phyloP scores from a whole-genome alignment of 257 asterid species.

The Nicotiana tabacum region DNA sequence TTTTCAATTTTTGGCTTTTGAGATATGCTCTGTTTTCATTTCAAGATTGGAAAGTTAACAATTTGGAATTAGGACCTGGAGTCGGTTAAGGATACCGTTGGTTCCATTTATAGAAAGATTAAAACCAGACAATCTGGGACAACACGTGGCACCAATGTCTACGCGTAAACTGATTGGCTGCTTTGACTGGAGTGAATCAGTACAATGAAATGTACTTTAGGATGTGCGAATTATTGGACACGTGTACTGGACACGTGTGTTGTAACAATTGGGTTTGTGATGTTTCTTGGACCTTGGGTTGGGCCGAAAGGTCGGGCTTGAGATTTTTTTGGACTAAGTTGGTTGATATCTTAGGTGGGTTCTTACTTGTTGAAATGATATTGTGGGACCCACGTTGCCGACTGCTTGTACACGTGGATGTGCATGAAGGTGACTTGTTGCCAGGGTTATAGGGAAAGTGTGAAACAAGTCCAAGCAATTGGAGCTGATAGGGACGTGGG shows the following conservation, averaged over 20 bases:
- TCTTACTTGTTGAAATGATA: neutral
- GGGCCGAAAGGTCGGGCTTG: neutral
- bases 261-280: slow-evolving; percentile 16
- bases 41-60: neutral
- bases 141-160: slow-evolving; percentile 15
- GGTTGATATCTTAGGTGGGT: neutral
- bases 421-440: slow-evolving; percentile 10
- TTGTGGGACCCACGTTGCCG: slow-evolving; percentile 8
- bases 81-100: slow-evolving; percentile 5
- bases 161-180: neutral
- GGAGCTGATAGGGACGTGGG: neutral
- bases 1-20: too few relatives aligned
- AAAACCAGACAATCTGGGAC: neutral
- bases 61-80: neutral
- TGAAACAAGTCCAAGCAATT: neutral
- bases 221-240: slow-evolving; percentile 22
- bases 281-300: slow-evolving; percentile 27
- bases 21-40: neutral
- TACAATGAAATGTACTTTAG: neutral
- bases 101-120: neutral
- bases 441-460: slow-evolving; percentile 6
- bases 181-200: neutral
- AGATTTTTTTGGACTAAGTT: neutral
- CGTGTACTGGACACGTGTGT: slow-evolving; percentile 29
- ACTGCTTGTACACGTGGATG: slow-evolving; percentile 16